A percentile compares a stretch with the other conserved stretches of the same genome.
phyloP scores from a whole-genome alignment of 306 rosid genomes.

The Cucumis cinereus region DNA sequence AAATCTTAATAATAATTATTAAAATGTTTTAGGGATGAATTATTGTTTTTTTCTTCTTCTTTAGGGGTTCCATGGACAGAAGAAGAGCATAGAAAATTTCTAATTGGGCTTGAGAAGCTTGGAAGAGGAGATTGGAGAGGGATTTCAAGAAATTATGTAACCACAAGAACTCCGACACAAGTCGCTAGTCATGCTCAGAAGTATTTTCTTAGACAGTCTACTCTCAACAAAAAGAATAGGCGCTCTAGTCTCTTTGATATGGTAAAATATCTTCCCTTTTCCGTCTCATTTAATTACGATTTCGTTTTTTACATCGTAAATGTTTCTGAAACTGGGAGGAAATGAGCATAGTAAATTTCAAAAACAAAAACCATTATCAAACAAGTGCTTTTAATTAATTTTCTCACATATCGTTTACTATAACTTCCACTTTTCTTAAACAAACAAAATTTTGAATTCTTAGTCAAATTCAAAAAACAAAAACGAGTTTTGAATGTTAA shows the following conservation, averaged over 20 bases:
- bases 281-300: too few species aligned
- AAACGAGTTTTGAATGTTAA: too few species aligned
- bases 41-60: neutral
- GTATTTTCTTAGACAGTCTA: conserved; percentile 53
- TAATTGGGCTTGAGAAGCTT: conserved; percentile 66
- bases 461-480: too few species aligned
- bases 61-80: conserved; percentile 91
- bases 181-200: conserved; percentile 98
- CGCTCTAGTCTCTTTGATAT: conserved; percentile 84
- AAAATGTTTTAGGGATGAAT: neutral
- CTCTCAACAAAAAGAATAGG: conserved; percentile 44
- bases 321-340: too few species aligned
- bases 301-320: too few species aligned
- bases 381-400: too few species aligned
- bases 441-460: too few species aligned
- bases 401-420: too few species aligned
- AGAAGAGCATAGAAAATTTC: conserved; percentile 75
- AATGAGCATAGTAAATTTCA: too few species aligned
- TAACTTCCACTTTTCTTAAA: too few species aligned
- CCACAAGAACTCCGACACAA: conserved; percentile 87
- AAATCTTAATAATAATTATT: too few species aligned
- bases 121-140: conserved; percentile 98
- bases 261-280: conserved; percentile 1
- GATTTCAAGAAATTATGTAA: conserved; percentile 62
- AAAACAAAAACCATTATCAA: too few species aligned